Percentiles rank a stretch among this genome's conserved stretches.
Evolutionary conservation across 2,329 filamentous ascomycete species (phyloP).

Genomic region (Botrytis hyacinthi): DNA sequence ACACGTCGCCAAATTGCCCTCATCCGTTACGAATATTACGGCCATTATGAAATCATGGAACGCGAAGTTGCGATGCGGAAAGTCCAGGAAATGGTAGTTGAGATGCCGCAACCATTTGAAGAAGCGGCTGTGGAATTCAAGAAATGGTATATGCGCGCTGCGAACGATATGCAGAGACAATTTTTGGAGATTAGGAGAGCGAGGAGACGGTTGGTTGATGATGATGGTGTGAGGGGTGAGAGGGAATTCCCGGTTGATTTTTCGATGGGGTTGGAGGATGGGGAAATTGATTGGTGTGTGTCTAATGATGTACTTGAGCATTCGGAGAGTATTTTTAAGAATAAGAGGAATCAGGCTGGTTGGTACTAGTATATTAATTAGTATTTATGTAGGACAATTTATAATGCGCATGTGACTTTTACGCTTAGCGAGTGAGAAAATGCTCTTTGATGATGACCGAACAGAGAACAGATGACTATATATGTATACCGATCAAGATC

Average conservation of each 20-base stretch:
- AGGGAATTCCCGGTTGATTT: neutral
- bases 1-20: neutral
- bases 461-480: neutral
- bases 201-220: neutral
- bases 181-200: constrained; percentile 12
- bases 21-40: neutral
- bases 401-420: neutral
- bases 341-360: neutral
- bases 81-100: neutral
- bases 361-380: neutral
- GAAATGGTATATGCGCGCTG: neutral
- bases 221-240: neutral
- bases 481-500: neutral
- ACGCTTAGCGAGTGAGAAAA: neutral
- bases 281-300: neutral
- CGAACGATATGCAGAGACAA: constrained; percentile 8
- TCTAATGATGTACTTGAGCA: neutral
- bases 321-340: neutral
- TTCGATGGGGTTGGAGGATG: neutral
- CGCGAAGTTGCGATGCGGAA: neutral
- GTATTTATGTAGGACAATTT: neutral
- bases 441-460: neutral
- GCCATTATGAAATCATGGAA: neutral
- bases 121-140: neutral
- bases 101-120: neutral